phyloP scores from a whole-genome alignment of 1,139 yeast genomes.

The Barnettozyma hawaiiensis region DNA sequence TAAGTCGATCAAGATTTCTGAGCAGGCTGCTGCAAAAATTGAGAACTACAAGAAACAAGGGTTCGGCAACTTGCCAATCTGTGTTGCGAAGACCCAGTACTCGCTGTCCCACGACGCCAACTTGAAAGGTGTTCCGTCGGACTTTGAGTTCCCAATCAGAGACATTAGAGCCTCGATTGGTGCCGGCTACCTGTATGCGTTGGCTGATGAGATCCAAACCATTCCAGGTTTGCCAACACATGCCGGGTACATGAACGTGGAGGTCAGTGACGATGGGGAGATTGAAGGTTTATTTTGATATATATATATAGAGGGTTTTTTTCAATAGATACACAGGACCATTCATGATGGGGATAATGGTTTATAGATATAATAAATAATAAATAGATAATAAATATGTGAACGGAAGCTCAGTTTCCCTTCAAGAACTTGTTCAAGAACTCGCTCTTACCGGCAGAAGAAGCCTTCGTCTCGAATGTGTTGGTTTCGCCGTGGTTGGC shows the following conservation, averaged over 20 bases:
- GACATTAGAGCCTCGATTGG: constrained; percentile 79
- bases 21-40: constrained; percentile 61
- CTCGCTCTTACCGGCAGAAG: constrained; percentile 40
- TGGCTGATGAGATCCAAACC: constrained; percentile 80
- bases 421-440: constrained; percentile 72
- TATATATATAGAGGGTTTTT: background rate
- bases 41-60: constrained; percentile 65
- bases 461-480: constrained; percentile 27
- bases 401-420: constrained; percentile 34
- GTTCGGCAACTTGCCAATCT: constrained; percentile 67
- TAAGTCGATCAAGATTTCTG: constrained; percentile 57
- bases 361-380: no score
- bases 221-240: constrained; percentile 81
- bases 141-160: constrained; percentile 72
- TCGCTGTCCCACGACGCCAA: constrained; percentile 76
- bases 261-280: constrained; percentile 71
- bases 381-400: constrained; percentile 2
- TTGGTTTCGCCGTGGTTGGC: constrained; percentile 56
- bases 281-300: constrained; percentile 65
- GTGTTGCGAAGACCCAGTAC: constrained; percentile 82
- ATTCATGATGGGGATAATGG: no score
- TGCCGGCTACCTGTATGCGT: constrained; percentile 77
- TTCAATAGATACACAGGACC: no score
- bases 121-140: constrained; percentile 79
- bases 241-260: constrained; percentile 82